Evolutionary conservation across 2,329 filamentous ascomycete species (phyloP).

Genomic region (Thielaviopsis musarum): DNA sequence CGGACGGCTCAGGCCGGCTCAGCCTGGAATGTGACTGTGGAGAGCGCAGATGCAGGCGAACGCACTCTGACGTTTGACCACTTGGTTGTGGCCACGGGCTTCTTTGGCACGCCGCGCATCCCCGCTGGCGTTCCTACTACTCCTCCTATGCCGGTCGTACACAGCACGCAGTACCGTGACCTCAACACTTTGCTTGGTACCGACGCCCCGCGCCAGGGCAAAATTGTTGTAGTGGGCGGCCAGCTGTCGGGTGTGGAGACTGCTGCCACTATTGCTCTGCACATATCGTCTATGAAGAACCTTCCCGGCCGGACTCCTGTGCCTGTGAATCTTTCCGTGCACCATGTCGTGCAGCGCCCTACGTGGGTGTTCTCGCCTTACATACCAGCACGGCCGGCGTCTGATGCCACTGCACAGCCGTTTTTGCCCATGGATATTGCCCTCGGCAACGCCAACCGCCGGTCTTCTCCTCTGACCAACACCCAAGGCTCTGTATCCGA

Average conservation of each 20-base stretch:
- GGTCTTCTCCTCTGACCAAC: conserved; percentile 42
- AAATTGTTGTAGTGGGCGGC: conserved; percentile 59
- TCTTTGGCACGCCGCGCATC: conserved; percentile 47
- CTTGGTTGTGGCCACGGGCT: conserved; percentile 57
- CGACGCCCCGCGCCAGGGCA: conserved; percentile 26
- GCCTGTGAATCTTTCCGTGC: conserved; percentile 37
- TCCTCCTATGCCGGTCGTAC: conserved; percentile 35
- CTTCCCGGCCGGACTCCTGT: conserved; percentile 25
- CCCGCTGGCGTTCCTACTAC: conserved; percentile 25
- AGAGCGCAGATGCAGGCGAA: conserved; percentile 20
- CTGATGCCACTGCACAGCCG: conserved; percentile 15
- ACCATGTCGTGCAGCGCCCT: conserved; percentile 53
- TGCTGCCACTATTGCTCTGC: conserved; percentile 52
- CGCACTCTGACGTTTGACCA: conserved; percentile 46
- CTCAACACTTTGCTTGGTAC: conserved; percentile 30
- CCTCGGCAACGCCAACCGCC: conserved; percentile 51
- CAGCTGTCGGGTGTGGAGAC: conserved; percentile 74
- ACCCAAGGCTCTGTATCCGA: conserved; percentile 44
- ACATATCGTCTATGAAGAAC: conserved; percentile 47
- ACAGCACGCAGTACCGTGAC: conserved; percentile 51
- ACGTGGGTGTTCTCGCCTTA: conserved; percentile 54
- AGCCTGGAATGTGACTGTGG: conserved; percentile 26
- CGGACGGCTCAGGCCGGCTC: conserved; percentile 20
- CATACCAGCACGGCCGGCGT: conserved; percentile 25
- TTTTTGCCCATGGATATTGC: conserved; percentile 60